These are phyloP conservation scores for Ganoderma boninense DNA, from an alignment of 1,284 basidiomycete species.

Conservation along the genomic window DNA sequence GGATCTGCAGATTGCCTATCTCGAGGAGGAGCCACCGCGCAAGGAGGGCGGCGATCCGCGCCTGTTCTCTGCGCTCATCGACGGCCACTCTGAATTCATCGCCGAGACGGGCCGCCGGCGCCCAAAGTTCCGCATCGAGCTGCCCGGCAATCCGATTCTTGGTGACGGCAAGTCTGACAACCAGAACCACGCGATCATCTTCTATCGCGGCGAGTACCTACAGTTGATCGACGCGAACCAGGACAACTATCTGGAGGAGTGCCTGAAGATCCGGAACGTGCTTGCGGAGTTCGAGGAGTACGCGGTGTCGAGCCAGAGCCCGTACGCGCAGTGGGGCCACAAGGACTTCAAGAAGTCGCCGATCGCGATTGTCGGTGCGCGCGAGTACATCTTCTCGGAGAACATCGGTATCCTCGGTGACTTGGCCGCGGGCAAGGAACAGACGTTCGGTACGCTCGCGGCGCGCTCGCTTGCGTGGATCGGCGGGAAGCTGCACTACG, in stretches of 20 bases:
- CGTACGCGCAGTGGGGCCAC: constrained; percentile 90
- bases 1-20: constrained; percentile 97
- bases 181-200: constrained; percentile 99
- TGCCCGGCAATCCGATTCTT: constrained; percentile 98
- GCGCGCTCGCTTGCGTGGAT: constrained; percentile 97
- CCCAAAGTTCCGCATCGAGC: constrained; percentile 98
- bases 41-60: constrained; percentile 97
- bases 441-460: constrained; percentile 98
- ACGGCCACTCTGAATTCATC: constrained; percentile 97
- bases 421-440: constrained; percentile 98
- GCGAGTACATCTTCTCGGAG: constrained; percentile 99
- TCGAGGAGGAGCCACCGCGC: constrained; percentile 94
- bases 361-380: constrained; percentile 97
- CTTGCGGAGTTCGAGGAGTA: constrained; percentile 98
- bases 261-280: constrained; percentile 98
- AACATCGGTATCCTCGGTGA: constrained; percentile 99
- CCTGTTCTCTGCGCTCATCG: constrained; percentile 96
- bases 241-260: constrained; percentile 99
- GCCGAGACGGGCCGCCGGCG: constrained; percentile 88
- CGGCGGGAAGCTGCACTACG: constrained; percentile 98
- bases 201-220: constrained; percentile 98
- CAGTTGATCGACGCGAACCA: constrained; percentile 99
- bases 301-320: constrained; percentile 85
- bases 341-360: constrained; percentile 90
- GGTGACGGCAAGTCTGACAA: constrained; percentile 99